Conservation (phyloP, 306 rosid species). For the Gastrolobium villosum region DNA sequence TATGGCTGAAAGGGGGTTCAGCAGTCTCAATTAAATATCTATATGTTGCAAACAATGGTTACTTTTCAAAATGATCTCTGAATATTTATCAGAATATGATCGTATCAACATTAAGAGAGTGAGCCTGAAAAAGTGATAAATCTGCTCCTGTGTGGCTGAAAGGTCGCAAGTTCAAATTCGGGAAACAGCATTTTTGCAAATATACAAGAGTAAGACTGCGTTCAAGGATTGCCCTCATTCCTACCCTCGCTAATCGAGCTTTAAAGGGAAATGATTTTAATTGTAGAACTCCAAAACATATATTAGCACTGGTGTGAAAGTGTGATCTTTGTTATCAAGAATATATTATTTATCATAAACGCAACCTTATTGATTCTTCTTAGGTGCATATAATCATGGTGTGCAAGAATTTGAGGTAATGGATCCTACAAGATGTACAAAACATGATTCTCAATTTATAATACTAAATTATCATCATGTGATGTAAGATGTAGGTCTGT, state of each 20-base stretch:
- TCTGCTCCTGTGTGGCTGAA: too few relatives aligned
- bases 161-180: too few relatives aligned
- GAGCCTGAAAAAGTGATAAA: too few relatives aligned
- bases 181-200: too few relatives aligned
- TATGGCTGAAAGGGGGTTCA: conserved; percentile 17
- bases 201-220: too few relatives aligned
- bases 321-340: conserved; percentile 1
- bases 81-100: conserved; percentile 6
- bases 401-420: conserved; percentile 14
- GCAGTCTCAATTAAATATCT: conserved; percentile 27
- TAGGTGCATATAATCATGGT: neutral
- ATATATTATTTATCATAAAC: neutral
- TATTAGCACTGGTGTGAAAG: neutral
- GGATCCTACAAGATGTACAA: neutral
- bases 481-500: conserved; percentile 10
- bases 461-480: neutral
- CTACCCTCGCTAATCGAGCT: too few relatives aligned
- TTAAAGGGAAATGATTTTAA: too few relatives aligned
- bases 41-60: neutral
- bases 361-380: neutral
- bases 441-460: conserved; percentile 16
- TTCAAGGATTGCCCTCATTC: too few relatives aligned
- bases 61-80: conserved; percentile 13
- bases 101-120: neutral
- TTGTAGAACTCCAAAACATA: conserved; percentile 26